phyloP scores from a whole-genome alignment of 2,329 filamentous ascomycete genomes.

The Claviceps sp. region DNA sequence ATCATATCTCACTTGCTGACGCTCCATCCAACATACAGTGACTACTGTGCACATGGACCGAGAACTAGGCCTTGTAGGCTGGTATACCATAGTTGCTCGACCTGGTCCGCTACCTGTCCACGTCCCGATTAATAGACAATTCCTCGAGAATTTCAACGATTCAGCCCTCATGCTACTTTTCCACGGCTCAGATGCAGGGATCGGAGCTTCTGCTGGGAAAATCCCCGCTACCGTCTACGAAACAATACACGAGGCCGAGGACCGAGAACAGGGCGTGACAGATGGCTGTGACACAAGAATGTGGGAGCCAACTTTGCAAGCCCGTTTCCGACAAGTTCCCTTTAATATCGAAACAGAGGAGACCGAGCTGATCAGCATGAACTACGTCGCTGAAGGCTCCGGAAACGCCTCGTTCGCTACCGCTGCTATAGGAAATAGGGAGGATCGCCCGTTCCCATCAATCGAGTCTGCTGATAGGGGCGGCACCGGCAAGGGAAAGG shows the following conservation, averaged over 20 bases:
- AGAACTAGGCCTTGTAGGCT: conserved; percentile 75
- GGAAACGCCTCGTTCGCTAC: conserved; percentile 48
- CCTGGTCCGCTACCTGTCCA: conserved; percentile 57
- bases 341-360: conserved; percentile 89
- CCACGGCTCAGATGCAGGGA: conserved; percentile 47
- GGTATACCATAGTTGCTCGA: conserved; percentile 69
- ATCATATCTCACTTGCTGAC: neutral
- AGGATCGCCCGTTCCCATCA: conserved; percentile 27
- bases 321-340: conserved; percentile 70
- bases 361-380: conserved; percentile 94
- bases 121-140: conserved; percentile 64
- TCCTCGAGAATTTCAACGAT: conserved; percentile 66
- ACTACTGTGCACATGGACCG: conserved; percentile 78
- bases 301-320: conserved; percentile 43
- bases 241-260: conserved; percentile 62
- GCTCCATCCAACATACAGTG: conserved; percentile 38
- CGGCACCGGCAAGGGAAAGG: conserved; percentile 26
- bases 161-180: conserved; percentile 80
- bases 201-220: conserved; percentile 54
- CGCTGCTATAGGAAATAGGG: conserved; percentile 34
- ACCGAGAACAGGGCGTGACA: conserved; percentile 25
- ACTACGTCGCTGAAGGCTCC: conserved; percentile 77
- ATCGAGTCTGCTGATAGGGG: conserved; percentile 30
- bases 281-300: conserved; percentile 57
- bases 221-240: conserved; percentile 89